Base-by-base conservation (phyloP, 352 stramenopile genomes). In the Globisporangium nunn region DNA sequence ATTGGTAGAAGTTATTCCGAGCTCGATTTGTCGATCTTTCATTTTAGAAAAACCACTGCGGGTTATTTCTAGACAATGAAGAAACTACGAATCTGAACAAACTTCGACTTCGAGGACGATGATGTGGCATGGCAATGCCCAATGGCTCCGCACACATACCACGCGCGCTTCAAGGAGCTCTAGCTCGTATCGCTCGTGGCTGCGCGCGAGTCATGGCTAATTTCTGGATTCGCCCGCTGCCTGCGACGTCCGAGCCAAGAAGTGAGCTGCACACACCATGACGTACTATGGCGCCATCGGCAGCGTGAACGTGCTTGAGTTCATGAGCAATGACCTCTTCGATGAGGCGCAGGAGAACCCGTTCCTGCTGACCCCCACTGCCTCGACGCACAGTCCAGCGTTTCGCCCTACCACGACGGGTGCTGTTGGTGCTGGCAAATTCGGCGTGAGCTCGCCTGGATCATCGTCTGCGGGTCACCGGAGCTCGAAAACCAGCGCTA, bases 291-390 rank as follows among this genome's bases (percentile, higher is more conserved):
- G 75, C 44, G 62, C 78, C 14, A 78, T 88, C 46, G 75, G 78
- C 48, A 87, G 66, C 49, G 78, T 88, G 11, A 86, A 85, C 41
- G 75, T 88, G 58, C 57, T 87, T 49, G 67, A 81, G 50, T 75
- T 87, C 50, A 76, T 85, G 68, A 87, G 75, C 67, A 82, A 72
- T 1, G 78, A 88, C 30, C 56, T 88, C 51, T 88, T 88, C 45
- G 78, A 88, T 47, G 78, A 88, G 58, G 72, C 73, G 55, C 78
- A 88, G 60, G 78, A 88, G 62, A 88, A 88, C 54, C 78, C 78
- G 23, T 83, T 78, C 56, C 59, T 88, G 33, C 73, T 88, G n/a
- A 14, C 43, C 6, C 17, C 43, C 17, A 23, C 23, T 23, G n/a
- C n/a, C 7, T 41, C 35, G 10, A 7, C 35, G 35, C 8, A 11